Evolutionary conservation across 495 filamentous ascomycete species (phyloP).

Genomic region (Acidiella bohemica): DNA sequence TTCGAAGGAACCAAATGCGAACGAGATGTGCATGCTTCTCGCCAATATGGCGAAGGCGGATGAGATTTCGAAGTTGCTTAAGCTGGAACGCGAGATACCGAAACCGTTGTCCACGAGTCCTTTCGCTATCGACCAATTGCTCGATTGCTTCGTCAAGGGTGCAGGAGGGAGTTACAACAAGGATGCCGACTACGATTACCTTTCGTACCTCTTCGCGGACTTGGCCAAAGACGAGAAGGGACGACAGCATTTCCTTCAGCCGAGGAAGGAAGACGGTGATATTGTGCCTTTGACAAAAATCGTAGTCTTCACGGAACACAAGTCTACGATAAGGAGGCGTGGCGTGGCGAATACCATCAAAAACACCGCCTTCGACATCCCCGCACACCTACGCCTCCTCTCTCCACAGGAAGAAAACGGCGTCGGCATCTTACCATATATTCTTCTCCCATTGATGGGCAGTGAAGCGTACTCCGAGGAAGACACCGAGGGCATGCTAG

Average conservation of each 20-base stretch:
- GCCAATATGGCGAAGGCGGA: slow-evolving; percentile 81
- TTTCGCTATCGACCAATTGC: slow-evolving; percentile 70
- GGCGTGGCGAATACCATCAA: slow-evolving; percentile 90
- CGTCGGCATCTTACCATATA: slow-evolving; percentile 71
- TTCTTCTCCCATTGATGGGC: slow-evolving; percentile 57
- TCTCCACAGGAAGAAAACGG: slow-evolving; percentile 36
- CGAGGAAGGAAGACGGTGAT: slow-evolving; percentile 54
- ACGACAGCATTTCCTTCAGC: slow-evolving; percentile 59
- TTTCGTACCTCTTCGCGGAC: slow-evolving; percentile 88
- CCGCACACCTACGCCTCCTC: slow-evolving; percentile 56
- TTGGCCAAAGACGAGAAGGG: slow-evolving; percentile 60
- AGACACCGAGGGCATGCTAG: slow-evolving; percentile 66
- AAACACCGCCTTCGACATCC: slow-evolving; percentile 62
- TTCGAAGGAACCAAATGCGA: slow-evolving; percentile 56
- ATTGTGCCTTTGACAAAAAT: slow-evolving; percentile 79
- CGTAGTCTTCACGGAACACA: slow-evolving; percentile 82
- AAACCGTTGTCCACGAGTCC: slow-evolving; percentile 50
- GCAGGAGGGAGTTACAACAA: slow-evolving; percentile 69
- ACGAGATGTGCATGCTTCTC: slow-evolving; percentile 78
- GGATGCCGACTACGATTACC: slow-evolving; percentile 77
- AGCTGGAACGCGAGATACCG: slow-evolving; percentile 47
- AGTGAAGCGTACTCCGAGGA: slow-evolving; percentile 45
- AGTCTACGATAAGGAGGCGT: slow-evolving; percentile 61
- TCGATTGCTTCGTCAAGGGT: slow-evolving; percentile 92
- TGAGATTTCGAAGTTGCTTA: slow-evolving; percentile 50